A percentile compares a stretch with the other conserved stretches of the same genome.
These are phyloP conservation scores for Penicillium crustosum DNA, from an alignment of 2,329 filamentous ascomycete species.

Conservation along the genomic window DNA sequence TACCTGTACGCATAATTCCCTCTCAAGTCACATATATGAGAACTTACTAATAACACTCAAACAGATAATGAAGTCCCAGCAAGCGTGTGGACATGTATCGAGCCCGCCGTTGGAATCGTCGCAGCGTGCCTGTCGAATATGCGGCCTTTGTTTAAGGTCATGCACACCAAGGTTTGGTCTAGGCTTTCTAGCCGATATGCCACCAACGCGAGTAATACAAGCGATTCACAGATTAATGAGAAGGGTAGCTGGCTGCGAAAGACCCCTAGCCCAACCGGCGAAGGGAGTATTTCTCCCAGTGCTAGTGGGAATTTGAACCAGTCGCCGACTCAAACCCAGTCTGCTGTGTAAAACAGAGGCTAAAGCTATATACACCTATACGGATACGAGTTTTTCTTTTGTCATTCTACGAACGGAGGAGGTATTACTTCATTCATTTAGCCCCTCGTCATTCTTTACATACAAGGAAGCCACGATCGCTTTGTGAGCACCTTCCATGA, in stretches of 20 bases:
- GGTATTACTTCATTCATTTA: background rate
- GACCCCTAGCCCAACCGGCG: constrained; percentile 8
- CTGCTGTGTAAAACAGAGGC: background rate
- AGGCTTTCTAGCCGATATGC: background rate
- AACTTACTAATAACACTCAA: background rate
- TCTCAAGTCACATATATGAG: background rate
- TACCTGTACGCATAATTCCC: constrained; percentile 20
- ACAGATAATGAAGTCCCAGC: constrained; percentile 28
- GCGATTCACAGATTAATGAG: constrained; percentile 12
- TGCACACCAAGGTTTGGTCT: constrained; percentile 18
- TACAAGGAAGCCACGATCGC: background rate
- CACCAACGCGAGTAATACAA: constrained; percentile 4
- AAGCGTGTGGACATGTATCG: constrained; percentile 35
- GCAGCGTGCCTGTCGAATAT: constrained; percentile 32
- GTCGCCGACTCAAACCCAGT: background rate
- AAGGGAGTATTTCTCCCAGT: background rate
- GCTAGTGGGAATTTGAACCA: background rate
- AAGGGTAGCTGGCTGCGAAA: constrained; percentile 9
- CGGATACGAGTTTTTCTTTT: background rate
- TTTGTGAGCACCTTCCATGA: background rate
- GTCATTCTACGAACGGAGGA: background rate
- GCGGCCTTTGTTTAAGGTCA: constrained; percentile 28
- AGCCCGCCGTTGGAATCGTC: constrained; percentile 31
- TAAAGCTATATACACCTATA: background rate
- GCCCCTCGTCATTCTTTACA: background rate